Conservation (phyloP, 257 asterid genomes). For the Nicotiana paniculata region DNA sequence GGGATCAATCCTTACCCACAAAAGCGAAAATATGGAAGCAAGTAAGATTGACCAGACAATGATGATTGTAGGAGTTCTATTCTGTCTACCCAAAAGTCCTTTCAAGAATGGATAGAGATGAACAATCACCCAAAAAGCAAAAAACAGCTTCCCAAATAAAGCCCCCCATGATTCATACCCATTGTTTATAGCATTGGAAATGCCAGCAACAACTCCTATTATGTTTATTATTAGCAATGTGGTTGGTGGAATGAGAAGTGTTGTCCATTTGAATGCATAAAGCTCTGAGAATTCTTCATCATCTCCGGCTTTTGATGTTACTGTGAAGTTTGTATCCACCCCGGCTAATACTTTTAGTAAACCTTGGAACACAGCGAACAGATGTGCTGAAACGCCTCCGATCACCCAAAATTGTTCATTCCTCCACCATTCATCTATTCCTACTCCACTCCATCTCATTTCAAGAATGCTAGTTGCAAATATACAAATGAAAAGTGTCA, state of each 20-base stretch:
- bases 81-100: slow-evolving; percentile 29
- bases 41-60: slow-evolving; percentile 27
- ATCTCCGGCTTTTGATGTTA: slow-evolving; percentile 24
- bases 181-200: slow-evolving; percentile 21
- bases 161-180: slow-evolving; percentile 31
- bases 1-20: slow-evolving; percentile 32
- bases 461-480: slow-evolving; percentile 30
- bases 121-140: slow-evolving; percentile 30
- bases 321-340: slow-evolving; percentile 24
- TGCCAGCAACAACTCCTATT: slow-evolving; percentile 28
- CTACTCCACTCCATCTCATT: slow-evolving; percentile 35
- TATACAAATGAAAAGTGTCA: slow-evolving; percentile 25
- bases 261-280: slow-evolving; percentile 26
- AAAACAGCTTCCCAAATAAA: slow-evolving; percentile 25
- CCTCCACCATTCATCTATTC: slow-evolving; percentile 36
- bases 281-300: slow-evolving; percentile 19
- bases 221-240: slow-evolving; percentile 22
- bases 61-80: slow-evolving; percentile 26
- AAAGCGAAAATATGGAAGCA: slow-evolving; percentile 28
- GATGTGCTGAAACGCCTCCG: slow-evolving; percentile 33
- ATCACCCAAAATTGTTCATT: slow-evolving; percentile 42
- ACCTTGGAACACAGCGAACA: slow-evolving; percentile 31
- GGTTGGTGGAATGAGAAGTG: slow-evolving; percentile 30
- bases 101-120: slow-evolving; percentile 37
- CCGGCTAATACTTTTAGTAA: slow-evolving; percentile 27